Percentiles rank a stretch among this genome's conserved stretches.
Evolutionary conservation across 306 rosid species (phyloP).

Genomic region (Lagenaria siceraria): DNA sequence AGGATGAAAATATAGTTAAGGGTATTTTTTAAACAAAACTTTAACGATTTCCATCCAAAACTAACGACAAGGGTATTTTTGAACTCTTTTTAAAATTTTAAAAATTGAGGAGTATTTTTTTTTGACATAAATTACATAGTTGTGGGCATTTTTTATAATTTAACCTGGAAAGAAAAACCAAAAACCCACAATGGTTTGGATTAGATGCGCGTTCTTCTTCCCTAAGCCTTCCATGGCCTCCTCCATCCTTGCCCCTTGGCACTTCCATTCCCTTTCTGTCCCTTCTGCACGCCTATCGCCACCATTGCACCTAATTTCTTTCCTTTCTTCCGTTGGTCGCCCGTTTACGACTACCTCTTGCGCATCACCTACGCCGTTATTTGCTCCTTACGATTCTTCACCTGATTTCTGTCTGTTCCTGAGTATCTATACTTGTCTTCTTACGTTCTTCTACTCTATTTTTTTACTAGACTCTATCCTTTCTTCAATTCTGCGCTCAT

Average conservation of each 20-base stretch:
- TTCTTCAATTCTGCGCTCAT: neutral
- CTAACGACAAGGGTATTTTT: too few species aligned
- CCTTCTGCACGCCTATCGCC: slow-evolving; percentile 10
- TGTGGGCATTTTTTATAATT: too few species aligned
- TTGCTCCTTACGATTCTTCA: slow-evolving; percentile 15
- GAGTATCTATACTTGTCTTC: neutral
- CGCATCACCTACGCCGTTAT: slow-evolving; percentile 13
- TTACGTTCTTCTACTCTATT: neutral
- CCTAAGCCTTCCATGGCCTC: slow-evolving; percentile 16
- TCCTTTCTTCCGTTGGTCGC: slow-evolving; percentile 21
- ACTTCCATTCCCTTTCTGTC: slow-evolving; percentile 13
- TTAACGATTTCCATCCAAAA: too few species aligned
- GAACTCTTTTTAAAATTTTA: too few species aligned
- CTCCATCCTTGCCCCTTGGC: slow-evolving; percentile 5
- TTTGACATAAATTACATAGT: too few species aligned
- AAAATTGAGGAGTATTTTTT: too few species aligned
- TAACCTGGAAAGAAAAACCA: too few species aligned
- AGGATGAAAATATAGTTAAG: too few species aligned
- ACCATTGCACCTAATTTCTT: slow-evolving; percentile 12
- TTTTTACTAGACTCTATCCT: too few species aligned
- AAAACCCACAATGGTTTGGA: too few species aligned
- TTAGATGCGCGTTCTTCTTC: slow-evolving; percentile 27
- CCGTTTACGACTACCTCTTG: slow-evolving; percentile 24
- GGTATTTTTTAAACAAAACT: too few species aligned
- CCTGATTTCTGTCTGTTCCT: slow-evolving; percentile 24